Base-by-base conservation (phyloP, 192 early-diverging fungal genomes). In the Podila epigama region DNA sequence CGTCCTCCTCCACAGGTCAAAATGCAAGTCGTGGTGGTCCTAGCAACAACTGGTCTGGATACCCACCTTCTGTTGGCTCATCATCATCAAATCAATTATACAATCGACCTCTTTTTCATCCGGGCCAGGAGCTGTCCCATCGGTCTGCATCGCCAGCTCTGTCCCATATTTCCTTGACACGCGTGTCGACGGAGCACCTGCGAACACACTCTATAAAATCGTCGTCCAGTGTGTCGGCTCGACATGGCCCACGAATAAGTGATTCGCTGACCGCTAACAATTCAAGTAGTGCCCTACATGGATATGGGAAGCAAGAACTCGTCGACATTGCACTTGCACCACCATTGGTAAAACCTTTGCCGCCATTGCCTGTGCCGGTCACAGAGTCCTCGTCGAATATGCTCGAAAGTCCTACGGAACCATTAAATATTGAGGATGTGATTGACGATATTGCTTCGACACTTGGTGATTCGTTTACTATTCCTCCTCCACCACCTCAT, bases 361-460 rank as follows among this genome's bases (percentile, higher is more conserved):
- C 44, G 10, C 20, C 44, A 7, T 18, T 48, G n/a, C 44, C 44
- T 10, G 44, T 48, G n/a, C n/a, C 25, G 44, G 20, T 4, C 41
- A 44, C 41, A 16, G 44, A n/a, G n/a, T n/a, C n/a, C n/a, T n/a
- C n/a, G n/a, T n/a, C n/a, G n/a, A n/a, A n/a, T n/a, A n/a, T 22
- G n/a, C n/a, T 25, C n/a, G 44, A 4, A 22, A 48, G 44, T 22
- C 44, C 44, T 22, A 25, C n/a, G 25, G 44, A 48, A 22, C 44
- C 44, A 2, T 28, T 54, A 15, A 32, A 28, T 20, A 54, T 54
- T 25, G 52, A 54, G 29, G 52, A 54, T 54, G 52, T 54, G 52
- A 54, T 54, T 54, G 52, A 54, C 8, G 52, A 54, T 12, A 54
- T 54, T 32, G 52, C 52, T 54, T 27, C 52, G 20, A 54, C 52